Conservation (phyloP, 2,329 filamentous ascomycete species). For the Fusarium papillatum region DNA sequence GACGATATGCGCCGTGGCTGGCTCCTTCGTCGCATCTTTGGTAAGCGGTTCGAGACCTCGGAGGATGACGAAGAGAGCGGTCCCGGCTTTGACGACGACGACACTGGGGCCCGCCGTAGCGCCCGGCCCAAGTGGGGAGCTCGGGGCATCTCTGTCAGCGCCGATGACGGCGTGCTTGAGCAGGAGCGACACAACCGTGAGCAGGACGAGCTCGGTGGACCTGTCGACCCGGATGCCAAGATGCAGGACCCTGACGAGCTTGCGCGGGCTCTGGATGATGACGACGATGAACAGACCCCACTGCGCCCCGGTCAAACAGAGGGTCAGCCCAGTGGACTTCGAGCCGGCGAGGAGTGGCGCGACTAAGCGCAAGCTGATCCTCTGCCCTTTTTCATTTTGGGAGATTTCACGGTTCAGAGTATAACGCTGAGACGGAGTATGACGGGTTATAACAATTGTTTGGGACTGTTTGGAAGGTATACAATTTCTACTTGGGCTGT, state of each 20-base stretch:
- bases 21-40: conserved; percentile 84
- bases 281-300: conserved; percentile 58
- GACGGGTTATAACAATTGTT: conserved; percentile 33
- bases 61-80: conserved; percentile 73
- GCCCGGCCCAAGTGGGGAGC: conserved; percentile 71
- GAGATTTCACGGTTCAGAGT: conserved; percentile 20
- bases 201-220: conserved; percentile 60
- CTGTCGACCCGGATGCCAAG: conserved; percentile 72
- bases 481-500: not conserved
- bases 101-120: conserved; percentile 44
- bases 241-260: conserved; percentile 78
- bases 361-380: conserved; percentile 43
- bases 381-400: conserved; percentile 6
- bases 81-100: conserved; percentile 58
- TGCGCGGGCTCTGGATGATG: conserved; percentile 69
- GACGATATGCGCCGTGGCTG: conserved; percentile 91
- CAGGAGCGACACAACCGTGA: conserved; percentile 61
- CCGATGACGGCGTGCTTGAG: conserved; percentile 71
- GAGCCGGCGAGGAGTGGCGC: conserved; percentile 62
- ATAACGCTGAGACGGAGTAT: conserved; percentile 31
- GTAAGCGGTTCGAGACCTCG: conserved; percentile 65
- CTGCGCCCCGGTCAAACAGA: conserved; percentile 45
- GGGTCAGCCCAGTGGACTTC: conserved; percentile 54
- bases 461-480: conserved; percentile 25
- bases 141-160: conserved; percentile 75